Base-by-base conservation (phyloP, 192 early-diverging fungal genomes). In the Lobulomyces angularis region DNA sequence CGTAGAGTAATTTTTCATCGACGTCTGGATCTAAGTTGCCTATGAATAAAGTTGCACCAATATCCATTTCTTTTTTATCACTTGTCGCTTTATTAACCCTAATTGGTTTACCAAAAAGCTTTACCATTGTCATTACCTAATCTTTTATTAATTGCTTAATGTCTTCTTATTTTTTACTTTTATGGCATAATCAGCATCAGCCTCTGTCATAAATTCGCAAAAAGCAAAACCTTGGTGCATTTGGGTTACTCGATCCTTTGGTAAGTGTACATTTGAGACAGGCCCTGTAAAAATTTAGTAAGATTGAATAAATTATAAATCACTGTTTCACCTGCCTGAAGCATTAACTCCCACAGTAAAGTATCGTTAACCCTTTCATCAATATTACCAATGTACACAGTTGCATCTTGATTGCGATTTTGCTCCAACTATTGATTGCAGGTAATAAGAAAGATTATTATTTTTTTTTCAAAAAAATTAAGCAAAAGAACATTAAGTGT, bases 271-370 rank as follows among this genome's bases (percentile, higher is more conserved):
- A 53, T 89, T 90, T 4, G 86, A n/a, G n/a, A n/a, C n/a, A n/a
- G n/a, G n/a, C n/a, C n/a, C 87, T 64, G 31, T 7, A 18, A 26
- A 27, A 5, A 46, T 5, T 24, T 16, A 18, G 23, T 7, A 6
- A n/a, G 16, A 7, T 7, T 38, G 37, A 11, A n/a, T 7, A 17
- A 38, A 7, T 8, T 11, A 7, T 38, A 23, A 7, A 11, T 16
- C 7, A 23, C 37, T 23, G 37, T 23, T 23, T 49, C 12, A 25
- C 95, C 95, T 6, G 85, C 90, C 58, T 98, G 95, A 37, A 95
- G 78, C 85, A 99, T 90, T 53, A 99, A 72, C 54, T 99, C 95
- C 92, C 92, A 99, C 22, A 99, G 59, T 35, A 99, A 59, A 16
- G 82, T 74, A 44, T 99, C 95, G 2, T 88, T 83, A 26, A 83